Conservation (phyloP, 2,329 filamentous ascomycete genomes). For the Didymella exigua region DNA sequence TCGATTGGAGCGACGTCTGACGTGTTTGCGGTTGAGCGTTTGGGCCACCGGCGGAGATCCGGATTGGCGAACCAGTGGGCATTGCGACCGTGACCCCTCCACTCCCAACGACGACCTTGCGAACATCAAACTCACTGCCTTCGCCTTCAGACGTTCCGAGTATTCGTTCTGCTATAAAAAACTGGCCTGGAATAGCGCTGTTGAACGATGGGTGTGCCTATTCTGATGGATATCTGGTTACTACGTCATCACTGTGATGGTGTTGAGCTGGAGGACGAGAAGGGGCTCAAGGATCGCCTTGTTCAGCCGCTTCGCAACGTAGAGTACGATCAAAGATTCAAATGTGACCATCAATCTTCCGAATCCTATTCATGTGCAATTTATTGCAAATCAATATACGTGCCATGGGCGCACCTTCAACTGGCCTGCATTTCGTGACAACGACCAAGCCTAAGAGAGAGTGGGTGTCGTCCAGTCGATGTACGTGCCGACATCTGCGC, state of each 20-base stretch:
- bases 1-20: conserved; percentile 25
- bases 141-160: background rate
- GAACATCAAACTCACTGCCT: conserved; percentile 16
- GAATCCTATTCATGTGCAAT: background rate
- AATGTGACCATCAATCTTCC: background rate
- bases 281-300: background rate
- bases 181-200: background rate
- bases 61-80: conserved; percentile 15
- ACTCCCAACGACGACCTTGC: conserved; percentile 10
- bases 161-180: background rate
- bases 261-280: conserved; percentile 5
- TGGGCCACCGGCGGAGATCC: conserved; percentile 23
- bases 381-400: background rate
- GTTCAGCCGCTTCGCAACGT: background rate
- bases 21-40: conserved; percentile 28
- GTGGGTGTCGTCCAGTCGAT: conserved; percentile 47
- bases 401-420: background rate
- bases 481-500: conserved; percentile 41
- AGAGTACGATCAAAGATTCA: background rate
- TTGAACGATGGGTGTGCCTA: background rate
- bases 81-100: conserved; percentile 19
- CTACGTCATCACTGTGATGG: conserved; percentile 6
- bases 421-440: background rate
- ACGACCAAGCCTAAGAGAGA: conserved; percentile 30
- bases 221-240: background rate